Base-by-base conservation (phyloP, 1,284 basidiomycete genomes). In the Mycosarcoma maydis region DNA sequence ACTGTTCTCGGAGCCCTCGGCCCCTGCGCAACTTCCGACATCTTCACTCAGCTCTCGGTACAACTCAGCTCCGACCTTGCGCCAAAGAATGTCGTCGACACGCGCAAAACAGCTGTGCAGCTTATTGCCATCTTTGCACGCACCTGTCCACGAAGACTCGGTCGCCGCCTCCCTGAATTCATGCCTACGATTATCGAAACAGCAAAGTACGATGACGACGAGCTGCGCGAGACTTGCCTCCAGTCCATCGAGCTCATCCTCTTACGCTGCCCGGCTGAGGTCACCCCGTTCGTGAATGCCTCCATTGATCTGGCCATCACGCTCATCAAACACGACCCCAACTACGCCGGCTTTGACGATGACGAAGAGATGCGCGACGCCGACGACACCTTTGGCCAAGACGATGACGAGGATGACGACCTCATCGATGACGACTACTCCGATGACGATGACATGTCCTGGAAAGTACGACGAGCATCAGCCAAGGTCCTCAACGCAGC, bases 381-480 rank as follows among this genome's bases (percentile, higher is more conserved):
- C 14, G 73, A 75, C 11, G 60, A 61, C 19, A 67, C 50, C 34
- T 61, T 67, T 19, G 72, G 52, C 22, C 53, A 61, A 0, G 50
- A 57, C 5, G 55, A 65, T 7, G 54, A 65, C 9, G 69, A 76
- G 20, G 86, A 89, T 48, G 86, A 89, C 17, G 91, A 92, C 71
- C 88, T 90, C 16, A 37, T 75, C 30, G 60, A 72, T 43, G 74
- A 79, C 19, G 67, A 72, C 30, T 97, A 97, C 81, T 93, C 92
- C 7, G 95, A 99, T 75, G 95, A 98, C 71, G 96, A 98, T 80
- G 96, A 98, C 80, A 90, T 92, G n/a, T 97, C 94, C 0, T 98
- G 97, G 88, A 98, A 97, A 84, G 93, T 97, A 61, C 89, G 96
- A 60, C 88, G 95, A 48, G 90, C 92, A 4, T 90, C 96, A 5